These are phyloP conservation scores for Persicaria maculosa DNA, from an alignment of 148 eudicot genomes.

Conservation along the genomic window DNA sequence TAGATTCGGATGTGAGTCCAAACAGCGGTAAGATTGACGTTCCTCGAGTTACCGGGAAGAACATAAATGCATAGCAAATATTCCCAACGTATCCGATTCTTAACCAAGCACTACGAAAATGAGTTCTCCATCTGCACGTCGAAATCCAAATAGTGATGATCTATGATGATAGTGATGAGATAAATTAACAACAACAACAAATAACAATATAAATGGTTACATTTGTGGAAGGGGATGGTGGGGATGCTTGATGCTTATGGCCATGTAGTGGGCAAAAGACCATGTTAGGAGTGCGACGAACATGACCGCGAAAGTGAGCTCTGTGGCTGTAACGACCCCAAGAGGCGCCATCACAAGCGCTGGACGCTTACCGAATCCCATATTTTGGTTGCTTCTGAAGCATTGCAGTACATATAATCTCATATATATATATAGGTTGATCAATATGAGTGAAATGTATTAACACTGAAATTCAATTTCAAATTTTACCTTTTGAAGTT, in stretches of 20 bases:
- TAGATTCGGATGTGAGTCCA: conserved; percentile 53
- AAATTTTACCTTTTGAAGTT: conserved; percentile 25
- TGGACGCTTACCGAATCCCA: neutral
- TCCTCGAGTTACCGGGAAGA: conserved; percentile 48
- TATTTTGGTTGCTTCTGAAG: neutral
- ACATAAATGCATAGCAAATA: conserved; percentile 45
- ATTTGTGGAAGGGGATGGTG: neutral
- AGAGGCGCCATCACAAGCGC: conserved; percentile 11
- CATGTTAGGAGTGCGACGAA: neutral
- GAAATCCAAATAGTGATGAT: neutral
- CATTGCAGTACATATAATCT: neutral
- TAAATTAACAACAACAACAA: no score
- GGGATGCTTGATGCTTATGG: conserved; percentile 8
- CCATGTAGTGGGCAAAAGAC: conserved; percentile 7
- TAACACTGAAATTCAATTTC: neutral
- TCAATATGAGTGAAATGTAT: neutral
- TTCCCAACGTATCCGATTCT: conserved; percentile 48
- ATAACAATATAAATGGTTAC: neutral
- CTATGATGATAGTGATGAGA: no score
- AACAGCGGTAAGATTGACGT: conserved; percentile 46
- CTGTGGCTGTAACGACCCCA: conserved; percentile 1
- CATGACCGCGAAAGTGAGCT: conserved; percentile 5
- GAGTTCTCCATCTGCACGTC: conserved; percentile 31
- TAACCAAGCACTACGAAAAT: conserved; percentile 32
- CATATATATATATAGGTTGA: neutral